Conservation (phyloP, 2,329 filamentous ascomycete genomes). For the Pyrenochaeta sp. region DNA sequence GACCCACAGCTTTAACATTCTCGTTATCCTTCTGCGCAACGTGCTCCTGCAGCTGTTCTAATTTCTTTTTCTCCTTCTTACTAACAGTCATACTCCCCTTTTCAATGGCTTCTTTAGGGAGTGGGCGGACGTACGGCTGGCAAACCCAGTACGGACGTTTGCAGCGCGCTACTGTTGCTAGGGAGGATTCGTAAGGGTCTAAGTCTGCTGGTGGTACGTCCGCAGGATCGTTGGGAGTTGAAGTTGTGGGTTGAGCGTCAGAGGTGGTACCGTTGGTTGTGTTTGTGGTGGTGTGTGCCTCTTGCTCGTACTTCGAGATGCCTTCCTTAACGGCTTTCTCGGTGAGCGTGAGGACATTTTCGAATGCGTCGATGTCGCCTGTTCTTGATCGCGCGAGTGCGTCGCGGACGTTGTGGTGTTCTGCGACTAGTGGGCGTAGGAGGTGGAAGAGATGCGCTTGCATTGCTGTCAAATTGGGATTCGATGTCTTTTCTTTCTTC, state of each 20-base stretch:
- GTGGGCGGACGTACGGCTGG: slow-evolving; percentile 83
- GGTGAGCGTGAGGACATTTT: slow-evolving; percentile 77
- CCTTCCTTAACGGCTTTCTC: slow-evolving; percentile 78
- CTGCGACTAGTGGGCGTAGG: slow-evolving; percentile 79
- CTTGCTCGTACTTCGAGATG: slow-evolving; percentile 70
- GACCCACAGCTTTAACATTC: slow-evolving; percentile 27
- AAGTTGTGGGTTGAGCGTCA: slow-evolving; percentile 3
- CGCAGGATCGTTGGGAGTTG: neutral
- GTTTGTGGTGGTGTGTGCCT: slow-evolving; percentile 1
- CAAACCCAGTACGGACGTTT: slow-evolving; percentile 89
- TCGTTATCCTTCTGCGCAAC: slow-evolving; percentile 48
- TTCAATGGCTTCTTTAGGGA: slow-evolving; percentile 86
- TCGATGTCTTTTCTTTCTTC: slow-evolving; percentile 58
- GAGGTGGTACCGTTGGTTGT: neutral
- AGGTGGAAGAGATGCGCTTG: slow-evolving; percentile 95
- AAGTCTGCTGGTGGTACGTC: slow-evolving; percentile 3
- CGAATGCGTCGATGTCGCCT: slow-evolving; percentile 78
- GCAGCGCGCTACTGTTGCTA: slow-evolving; percentile 73
- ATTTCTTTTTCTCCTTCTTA: slow-evolving; percentile 67
- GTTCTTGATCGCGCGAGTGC: slow-evolving; percentile 74
- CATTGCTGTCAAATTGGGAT: slow-evolving; percentile 78
- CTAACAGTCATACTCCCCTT: slow-evolving; percentile 79
- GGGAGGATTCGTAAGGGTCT: slow-evolving; percentile 64
- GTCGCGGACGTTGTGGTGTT: slow-evolving; percentile 85
- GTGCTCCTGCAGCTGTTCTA: slow-evolving; percentile 53